phyloP scores from a whole-genome alignment of 2,329 filamentous ascomycete species.

The Xenosphaeropsis pyriputrescens region DNA sequence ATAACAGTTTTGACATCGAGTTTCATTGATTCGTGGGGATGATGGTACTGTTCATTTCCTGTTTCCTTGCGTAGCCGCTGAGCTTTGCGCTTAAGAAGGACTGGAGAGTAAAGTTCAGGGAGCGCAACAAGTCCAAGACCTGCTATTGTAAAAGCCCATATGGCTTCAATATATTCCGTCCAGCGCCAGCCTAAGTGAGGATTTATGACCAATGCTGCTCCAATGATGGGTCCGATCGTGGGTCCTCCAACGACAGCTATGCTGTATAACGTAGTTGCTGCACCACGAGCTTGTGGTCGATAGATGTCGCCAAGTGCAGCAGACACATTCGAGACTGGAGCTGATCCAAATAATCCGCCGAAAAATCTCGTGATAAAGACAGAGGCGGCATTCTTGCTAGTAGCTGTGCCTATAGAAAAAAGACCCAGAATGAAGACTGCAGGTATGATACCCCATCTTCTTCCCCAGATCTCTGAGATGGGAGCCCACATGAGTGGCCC shows the following conservation, averaged over 20 bases:
- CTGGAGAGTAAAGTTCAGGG: slow-evolving; percentile 28
- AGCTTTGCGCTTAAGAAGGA: slow-evolving; percentile 24
- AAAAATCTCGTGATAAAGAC: slow-evolving; percentile 55
- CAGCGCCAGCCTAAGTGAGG: slow-evolving; percentile 23
- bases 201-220: slow-evolving; percentile 13
- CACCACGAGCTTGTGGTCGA: slow-evolving; percentile 31
- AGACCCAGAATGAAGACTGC: slow-evolving; percentile 41
- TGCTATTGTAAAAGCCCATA: slow-evolving; percentile 26
- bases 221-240: slow-evolving; percentile 18
- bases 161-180: slow-evolving; percentile 21
- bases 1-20: slow-evolving; percentile 12
- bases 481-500: slow-evolving; percentile 48
- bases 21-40: slow-evolving; percentile 13
- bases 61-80: slow-evolving; percentile 18
- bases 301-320: slow-evolving; percentile 50
- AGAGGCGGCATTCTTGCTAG: slow-evolving; percentile 38
- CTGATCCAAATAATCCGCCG: slow-evolving; percentile 45
- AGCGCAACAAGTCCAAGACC: slow-evolving; percentile 23
- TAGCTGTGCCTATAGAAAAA: slow-evolving; percentile 47
- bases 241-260: slow-evolving; percentile 54
- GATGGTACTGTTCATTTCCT: slow-evolving; percentile 9
- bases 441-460: slow-evolving; percentile 40
- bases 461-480: slow-evolving; percentile 44
- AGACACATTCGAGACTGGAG: slow-evolving; percentile 45
- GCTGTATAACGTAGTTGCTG: slow-evolving; percentile 50